Percentiles rank a stretch among this genome's conserved stretches.
phyloP scores from a whole-genome alignment of 331 rosid species.

The Telfairia occidentalis region DNA sequence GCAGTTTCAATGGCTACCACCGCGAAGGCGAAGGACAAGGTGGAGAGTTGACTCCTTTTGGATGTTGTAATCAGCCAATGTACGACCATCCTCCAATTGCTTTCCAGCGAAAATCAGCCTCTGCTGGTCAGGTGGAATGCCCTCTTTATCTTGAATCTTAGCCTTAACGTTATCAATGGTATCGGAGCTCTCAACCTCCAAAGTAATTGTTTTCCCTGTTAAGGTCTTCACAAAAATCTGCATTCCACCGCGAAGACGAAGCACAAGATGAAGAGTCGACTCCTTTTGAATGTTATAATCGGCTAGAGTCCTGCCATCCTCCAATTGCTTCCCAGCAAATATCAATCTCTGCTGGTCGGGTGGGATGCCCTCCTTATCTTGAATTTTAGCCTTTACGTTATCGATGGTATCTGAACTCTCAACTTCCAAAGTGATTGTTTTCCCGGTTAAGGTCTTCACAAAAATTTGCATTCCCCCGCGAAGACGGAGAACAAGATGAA shows the following conservation, averaged over 20 bases:
- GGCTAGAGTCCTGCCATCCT: neutral
- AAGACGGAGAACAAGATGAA: conserved; percentile 5
- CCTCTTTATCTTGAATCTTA: conserved; percentile 3
- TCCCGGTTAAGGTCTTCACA: neutral
- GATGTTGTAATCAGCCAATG: neutral
- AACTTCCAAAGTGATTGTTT: neutral
- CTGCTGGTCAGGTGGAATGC: neutral
- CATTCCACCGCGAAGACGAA: conserved; percentile 7
- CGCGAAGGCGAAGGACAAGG: conserved; percentile 4
- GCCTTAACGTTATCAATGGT: neutral
- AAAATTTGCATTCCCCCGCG: conserved; percentile 9
- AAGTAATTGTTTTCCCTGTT: neutral
- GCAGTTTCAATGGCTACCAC: neutral
- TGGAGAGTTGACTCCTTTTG: conserved; percentile 2
- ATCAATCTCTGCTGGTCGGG: neutral
- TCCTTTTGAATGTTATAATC: conserved; percentile 3
- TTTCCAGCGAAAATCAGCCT: neutral
- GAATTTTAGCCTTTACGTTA: neutral
- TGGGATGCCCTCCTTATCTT: conserved; percentile 3
- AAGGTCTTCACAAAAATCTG: neutral
- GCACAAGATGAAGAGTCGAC: neutral
- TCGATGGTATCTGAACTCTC: neutral
- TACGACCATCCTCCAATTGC: neutral
- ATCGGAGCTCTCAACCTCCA: conserved; percentile 1
- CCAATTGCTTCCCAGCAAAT: neutral